Evolutionary conservation across 345 rosid genomes (phyloP).

Genomic region (Eucalyptus marginata): DNA sequence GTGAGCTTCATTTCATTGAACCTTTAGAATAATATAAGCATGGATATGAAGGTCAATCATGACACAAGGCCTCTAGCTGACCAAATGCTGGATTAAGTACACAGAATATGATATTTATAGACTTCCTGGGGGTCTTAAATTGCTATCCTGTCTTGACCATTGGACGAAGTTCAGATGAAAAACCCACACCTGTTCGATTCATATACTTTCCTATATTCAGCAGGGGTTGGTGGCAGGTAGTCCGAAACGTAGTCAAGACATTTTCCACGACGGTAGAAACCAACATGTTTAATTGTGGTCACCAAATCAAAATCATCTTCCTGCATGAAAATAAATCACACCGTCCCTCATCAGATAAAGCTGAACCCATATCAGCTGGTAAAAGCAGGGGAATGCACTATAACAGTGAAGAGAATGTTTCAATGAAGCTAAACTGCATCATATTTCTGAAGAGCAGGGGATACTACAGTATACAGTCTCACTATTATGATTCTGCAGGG

Average conservation of each 20-base stretch:
- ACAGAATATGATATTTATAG: not conserved
- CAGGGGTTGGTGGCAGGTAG: constrained; percentile 37
- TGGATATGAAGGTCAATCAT: not conserved
- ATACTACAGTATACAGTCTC: not conserved
- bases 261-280: constrained; percentile 47
- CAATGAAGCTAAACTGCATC: not conserved
- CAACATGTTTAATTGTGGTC: constrained; percentile 20
- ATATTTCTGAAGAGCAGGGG: not conserved
- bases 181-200: constrained; percentile 18
- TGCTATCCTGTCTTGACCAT: not conserved
- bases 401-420: not conserved
- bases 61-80: not conserved
- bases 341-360: not conserved
- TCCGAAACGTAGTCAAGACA: constrained; percentile 23
- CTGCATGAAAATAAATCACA: constrained; percentile 8
- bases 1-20: not conserved
- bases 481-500: not conserved
- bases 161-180: not conserved
- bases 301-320: constrained; percentile 40
- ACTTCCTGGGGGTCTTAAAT: not conserved
- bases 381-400: not conserved
- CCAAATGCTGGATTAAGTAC: not conserved
- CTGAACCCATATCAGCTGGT: not conserved
- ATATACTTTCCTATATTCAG: constrained; percentile 22
- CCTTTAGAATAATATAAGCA: not conserved